Percentiles rank a stretch among this genome's conserved stretches.
phyloP scores from a whole-genome alignment of 345 rosid genomes.

The Geranium brycei region DNA sequence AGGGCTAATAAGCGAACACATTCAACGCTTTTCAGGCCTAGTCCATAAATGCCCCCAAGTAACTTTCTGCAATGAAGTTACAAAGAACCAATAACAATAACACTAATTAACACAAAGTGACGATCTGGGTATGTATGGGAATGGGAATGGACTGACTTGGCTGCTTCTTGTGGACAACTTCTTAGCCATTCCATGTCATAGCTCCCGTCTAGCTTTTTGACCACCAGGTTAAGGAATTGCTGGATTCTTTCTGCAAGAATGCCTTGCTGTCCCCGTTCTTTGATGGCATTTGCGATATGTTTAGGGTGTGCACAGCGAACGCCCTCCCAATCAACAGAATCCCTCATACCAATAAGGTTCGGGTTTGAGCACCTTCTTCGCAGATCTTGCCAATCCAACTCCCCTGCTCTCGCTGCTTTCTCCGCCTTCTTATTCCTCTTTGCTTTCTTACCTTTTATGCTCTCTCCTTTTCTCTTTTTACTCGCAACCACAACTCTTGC shows the following conservation, averaged over 20 bases:
- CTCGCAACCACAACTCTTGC: not conserved
- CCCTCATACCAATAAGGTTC: constrained; percentile 20
- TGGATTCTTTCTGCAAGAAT: constrained; percentile 29
- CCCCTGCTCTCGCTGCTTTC: constrained; percentile 1
- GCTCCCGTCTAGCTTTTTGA: constrained; percentile 17
- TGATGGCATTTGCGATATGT: constrained; percentile 24
- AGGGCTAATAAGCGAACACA: constrained; percentile 53
- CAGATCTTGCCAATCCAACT: constrained; percentile 35
- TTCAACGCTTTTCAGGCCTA: constrained; percentile 68
- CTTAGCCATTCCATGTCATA: constrained; percentile 69
- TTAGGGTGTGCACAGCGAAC: constrained; percentile 21
- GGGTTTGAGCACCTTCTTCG: constrained; percentile 20
- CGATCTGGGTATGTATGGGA: not conserved
- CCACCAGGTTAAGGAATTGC: constrained; percentile 36
- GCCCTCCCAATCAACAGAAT: constrained; percentile 51
- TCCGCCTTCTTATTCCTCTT: constrained; percentile 7
- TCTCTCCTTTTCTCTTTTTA: not conserved
- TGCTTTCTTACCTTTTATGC: not conserved
- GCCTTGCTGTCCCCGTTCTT: constrained; percentile 39
- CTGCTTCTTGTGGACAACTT: constrained; percentile 37
- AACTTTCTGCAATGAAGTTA: constrained; percentile 26
- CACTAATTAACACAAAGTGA: not conserved
- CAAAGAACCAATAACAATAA: not conserved
- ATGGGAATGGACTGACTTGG: constrained; percentile 27
- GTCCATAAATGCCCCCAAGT: constrained; percentile 31